Percentiles rank a stretch among this genome's conserved stretches.
Evolutionary conservation across 805 yeast genomes (phyloP).

Genomic region (Yamadazyma ubonensis): DNA sequence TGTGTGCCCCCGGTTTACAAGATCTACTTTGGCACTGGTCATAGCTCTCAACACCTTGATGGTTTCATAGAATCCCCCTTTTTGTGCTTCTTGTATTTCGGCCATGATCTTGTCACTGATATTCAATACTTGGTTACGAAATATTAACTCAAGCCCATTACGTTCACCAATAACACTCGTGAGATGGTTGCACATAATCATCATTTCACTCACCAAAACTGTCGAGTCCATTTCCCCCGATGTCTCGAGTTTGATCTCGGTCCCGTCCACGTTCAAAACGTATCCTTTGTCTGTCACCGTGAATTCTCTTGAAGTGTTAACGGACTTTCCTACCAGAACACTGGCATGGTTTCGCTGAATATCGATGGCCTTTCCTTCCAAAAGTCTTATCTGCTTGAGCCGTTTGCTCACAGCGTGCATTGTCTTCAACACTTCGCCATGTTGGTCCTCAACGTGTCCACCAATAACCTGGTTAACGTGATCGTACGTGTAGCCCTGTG

Average conservation of each 20-base stretch:
- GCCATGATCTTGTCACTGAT: slow-evolving; percentile 21
- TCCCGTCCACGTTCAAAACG: slow-evolving; percentile 16
- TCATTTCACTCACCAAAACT: slow-evolving; percentile 72
- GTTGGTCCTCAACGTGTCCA: slow-evolving; percentile 21
- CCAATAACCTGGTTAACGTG: slow-evolving; percentile 48
- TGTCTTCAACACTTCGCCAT: slow-evolving; percentile 27
- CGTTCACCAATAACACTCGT: slow-evolving; percentile 48
- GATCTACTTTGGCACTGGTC: slow-evolving; percentile 52
- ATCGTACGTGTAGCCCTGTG: slow-evolving; percentile 53
- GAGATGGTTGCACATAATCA: slow-evolving; percentile 76
- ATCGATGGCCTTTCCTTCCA: slow-evolving; percentile 16
- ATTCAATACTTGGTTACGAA: slow-evolving; percentile 35
- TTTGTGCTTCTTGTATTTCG: slow-evolving; percentile 25
- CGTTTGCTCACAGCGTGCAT: slow-evolving; percentile 27
- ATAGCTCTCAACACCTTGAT: slow-evolving; percentile 45
- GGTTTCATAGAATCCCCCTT: slow-evolving; percentile 34
- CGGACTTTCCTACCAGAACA: slow-evolving; percentile 2
- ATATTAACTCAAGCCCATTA: slow-evolving; percentile 53
- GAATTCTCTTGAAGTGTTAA: slow-evolving; percentile 7
- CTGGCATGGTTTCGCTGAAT: slow-evolving; percentile 4
- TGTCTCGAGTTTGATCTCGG: slow-evolving; percentile 16
- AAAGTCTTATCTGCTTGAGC: slow-evolving; percentile 24
- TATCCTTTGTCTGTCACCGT: slow-evolving; percentile 16
- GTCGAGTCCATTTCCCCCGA: slow-evolving; percentile 45
- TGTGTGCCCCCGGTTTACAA: slow-evolving; percentile 49